Percentiles rank a stretch among this genome's conserved stretches.
Evolutionary conservation across 495 filamentous ascomycete species (phyloP).

Genomic region (Beverwykella pulmonaria): DNA sequence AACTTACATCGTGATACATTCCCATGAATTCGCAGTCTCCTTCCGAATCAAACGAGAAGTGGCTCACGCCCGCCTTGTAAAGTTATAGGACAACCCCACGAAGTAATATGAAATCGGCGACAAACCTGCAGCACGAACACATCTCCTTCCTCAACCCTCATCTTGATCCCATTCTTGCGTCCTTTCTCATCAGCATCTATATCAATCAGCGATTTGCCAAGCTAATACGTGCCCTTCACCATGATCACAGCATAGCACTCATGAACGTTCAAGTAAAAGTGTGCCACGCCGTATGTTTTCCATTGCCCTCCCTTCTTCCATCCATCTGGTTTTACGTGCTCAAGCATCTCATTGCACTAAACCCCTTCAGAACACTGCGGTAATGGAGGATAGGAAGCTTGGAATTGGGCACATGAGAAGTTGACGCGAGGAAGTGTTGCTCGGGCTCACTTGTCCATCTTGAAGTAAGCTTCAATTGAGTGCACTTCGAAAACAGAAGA

Average conservation of each 20-base stretch:
- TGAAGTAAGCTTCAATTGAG: background rate
- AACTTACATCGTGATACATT: background rate
- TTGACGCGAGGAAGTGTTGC: background rate
- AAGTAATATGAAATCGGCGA: background rate
- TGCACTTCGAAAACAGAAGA: background rate
- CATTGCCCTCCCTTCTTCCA: conserved; percentile 8
- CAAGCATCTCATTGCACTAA: background rate
- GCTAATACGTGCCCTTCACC: background rate
- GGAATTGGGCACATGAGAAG: background rate
- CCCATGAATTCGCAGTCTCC: conserved; percentile 9
- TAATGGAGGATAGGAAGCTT: background rate
- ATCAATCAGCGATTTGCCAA: conserved; percentile 10
- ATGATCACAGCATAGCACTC: conserved; percentile 13
- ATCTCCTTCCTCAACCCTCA: background rate
- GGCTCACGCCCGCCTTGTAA: conserved; percentile 6
- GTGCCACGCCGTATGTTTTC: conserved; percentile 4
- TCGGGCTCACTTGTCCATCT: background rate
- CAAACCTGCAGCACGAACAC: background rate
- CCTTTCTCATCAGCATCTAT: background rate
- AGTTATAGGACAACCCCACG: background rate
- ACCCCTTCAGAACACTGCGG: background rate
- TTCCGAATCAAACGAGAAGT: conserved; percentile 8
- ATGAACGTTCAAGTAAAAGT: conserved; percentile 12
- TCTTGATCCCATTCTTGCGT: background rate
- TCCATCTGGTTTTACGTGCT: background rate